These are phyloP conservation scores for Spirogloea muscicola DNA, from an alignment of 139 green algal genomes.

Conservation along the genomic window DNA sequence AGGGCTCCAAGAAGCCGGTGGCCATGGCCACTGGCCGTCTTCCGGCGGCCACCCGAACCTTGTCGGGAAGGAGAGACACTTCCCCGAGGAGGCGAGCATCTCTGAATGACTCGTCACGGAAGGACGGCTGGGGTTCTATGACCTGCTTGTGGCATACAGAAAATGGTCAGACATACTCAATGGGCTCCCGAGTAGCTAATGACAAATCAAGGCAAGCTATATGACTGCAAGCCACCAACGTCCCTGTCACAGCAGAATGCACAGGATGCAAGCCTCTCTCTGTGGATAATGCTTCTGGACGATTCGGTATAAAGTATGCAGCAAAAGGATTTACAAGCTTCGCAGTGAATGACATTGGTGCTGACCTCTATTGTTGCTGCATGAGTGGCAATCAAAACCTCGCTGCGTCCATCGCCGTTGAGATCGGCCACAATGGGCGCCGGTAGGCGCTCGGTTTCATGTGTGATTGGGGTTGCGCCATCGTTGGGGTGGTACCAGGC, in stretches of 20 bases:
- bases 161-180: too few species aligned
- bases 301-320: too few species aligned
- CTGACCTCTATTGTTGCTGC: slow-evolving; percentile 65
- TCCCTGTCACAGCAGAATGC: too few species aligned
- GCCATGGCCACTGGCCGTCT: slow-evolving; percentile 61
- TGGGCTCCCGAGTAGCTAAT: too few species aligned
- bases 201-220: too few species aligned
- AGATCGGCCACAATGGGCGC: slow-evolving; percentile 64
- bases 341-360: too few species aligned
- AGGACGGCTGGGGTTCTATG: too few species aligned
- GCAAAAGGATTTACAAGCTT: too few species aligned
- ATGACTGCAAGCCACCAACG: too few species aligned
- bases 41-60: slow-evolving; percentile 43
- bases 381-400: slow-evolving; percentile 76
- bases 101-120: neutral
- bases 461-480: neutral
- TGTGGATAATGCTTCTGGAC: too few species aligned
- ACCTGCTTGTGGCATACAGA: too few species aligned
- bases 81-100: slow-evolving; percentile 51
- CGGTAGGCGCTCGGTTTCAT: slow-evolving; percentile 2
- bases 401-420: slow-evolving; percentile 88
- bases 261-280: too few species aligned
- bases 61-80: slow-evolving; percentile 58
- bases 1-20: slow-evolving; percentile 70
- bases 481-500: slow-evolving; percentile 16